These are phyloP conservation scores for Trichosanthes truncata DNA, from an alignment of 306 rosid genomes.

Conservation along the genomic window DNA sequence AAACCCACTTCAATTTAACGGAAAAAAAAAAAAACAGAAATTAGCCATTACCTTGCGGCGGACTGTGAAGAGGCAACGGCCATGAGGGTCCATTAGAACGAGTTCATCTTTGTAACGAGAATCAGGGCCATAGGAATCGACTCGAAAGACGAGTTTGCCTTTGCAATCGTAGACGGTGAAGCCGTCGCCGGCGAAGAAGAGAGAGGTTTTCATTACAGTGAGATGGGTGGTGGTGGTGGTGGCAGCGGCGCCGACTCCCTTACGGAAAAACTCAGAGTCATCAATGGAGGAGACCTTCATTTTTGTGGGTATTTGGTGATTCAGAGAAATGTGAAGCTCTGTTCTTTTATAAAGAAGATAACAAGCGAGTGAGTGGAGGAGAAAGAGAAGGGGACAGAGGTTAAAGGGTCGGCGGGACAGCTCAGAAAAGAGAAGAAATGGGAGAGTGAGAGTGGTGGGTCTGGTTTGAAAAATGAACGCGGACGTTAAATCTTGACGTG, in stretches of 20 bases:
- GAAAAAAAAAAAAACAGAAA: neutral
- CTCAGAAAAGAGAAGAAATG: neutral
- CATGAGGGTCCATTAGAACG: conserved; percentile 79
- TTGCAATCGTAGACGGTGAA: conserved; percentile 64
- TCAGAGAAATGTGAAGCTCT: neutral
- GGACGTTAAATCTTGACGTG: neutral
- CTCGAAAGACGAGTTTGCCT: conserved; percentile 65
- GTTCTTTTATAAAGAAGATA: neutral
- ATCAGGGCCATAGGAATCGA: conserved; percentile 71
- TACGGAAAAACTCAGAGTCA: conserved; percentile 11
- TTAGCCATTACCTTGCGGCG: conserved; percentile 47
- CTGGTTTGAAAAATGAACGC: neutral
- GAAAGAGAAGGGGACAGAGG: neutral
- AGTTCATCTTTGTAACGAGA: conserved; percentile 40
- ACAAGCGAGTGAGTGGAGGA: neutral
- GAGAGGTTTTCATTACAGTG: conserved; percentile 77
- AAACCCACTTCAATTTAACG: neutral
- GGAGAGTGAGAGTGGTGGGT: conserved; percentile 6
- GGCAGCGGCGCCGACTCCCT: conserved; percentile 20
- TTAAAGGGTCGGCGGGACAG: conserved; percentile 7
- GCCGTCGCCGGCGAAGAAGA: conserved; percentile 79
- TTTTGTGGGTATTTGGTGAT: neutral
- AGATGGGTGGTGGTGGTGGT: conserved; percentile 22
- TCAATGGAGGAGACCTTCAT: conserved; percentile 11
- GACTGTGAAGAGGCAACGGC: conserved; percentile 86